Evolutionary conservation across 164 flowering plant species (phyloP).

Genomic region (Vitis riparia): DNA sequence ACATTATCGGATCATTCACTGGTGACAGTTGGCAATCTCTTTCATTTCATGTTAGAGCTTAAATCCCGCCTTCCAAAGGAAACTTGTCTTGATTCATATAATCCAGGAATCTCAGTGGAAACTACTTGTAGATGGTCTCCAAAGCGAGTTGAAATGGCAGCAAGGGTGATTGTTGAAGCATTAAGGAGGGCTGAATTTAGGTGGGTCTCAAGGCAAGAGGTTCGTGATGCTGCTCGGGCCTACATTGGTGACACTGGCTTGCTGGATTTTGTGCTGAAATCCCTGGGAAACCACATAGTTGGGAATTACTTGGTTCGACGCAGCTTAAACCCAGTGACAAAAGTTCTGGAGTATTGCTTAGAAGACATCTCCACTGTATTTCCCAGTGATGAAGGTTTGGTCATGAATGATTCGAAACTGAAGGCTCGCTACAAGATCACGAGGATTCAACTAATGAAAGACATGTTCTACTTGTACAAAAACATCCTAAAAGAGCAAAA

Average conservation of each 20-base stretch:
- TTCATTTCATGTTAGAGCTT: constrained; percentile 73
- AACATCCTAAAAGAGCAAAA: constrained; percentile 46
- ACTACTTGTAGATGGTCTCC: constrained; percentile 80
- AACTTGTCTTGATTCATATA: constrained; percentile 12
- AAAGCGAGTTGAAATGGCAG: constrained; percentile 88
- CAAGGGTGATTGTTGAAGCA: constrained; percentile 74
- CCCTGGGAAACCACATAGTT: constrained; percentile 83
- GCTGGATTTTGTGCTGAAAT: constrained; percentile 85
- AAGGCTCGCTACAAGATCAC: constrained; percentile 36
- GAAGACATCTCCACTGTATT: constrained; percentile 55
- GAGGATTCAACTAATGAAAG: constrained; percentile 58
- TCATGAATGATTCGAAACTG: constrained; percentile 16
- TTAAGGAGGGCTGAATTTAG: constrained; percentile 55
- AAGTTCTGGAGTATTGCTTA: constrained; percentile 86
- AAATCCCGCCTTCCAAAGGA: constrained; percentile 53
- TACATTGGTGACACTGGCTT: constrained; percentile 94
- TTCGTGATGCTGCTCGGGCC: constrained; percentile 84
- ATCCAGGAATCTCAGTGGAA: constrained; percentile 36
- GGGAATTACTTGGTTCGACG: constrained; percentile 84
- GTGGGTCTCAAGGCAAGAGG: constrained; percentile 94
- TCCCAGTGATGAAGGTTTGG: constrained; percentile 27
- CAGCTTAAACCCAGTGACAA: constrained; percentile 86
- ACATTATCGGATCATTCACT: constrained; percentile 53
- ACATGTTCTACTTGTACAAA: constrained; percentile 60
- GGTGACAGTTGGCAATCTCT: constrained; percentile 56